These are phyloP conservation scores for Camellia sinensis DNA, from an alignment of 148 eudicot genomes.

Conservation along the genomic window DNA sequence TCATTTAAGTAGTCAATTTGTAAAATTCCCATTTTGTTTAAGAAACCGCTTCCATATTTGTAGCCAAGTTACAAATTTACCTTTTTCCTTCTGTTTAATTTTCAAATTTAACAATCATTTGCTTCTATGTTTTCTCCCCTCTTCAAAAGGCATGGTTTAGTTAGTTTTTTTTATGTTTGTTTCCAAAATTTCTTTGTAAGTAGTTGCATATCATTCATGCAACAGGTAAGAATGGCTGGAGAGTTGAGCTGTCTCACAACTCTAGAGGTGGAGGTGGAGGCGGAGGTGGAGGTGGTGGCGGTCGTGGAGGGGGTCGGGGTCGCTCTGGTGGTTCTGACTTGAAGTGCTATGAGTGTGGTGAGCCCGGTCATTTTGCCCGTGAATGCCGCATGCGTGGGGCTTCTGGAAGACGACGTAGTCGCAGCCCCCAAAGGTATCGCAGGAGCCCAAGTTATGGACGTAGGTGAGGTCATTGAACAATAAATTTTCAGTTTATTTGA, in stretches of 20 bases:
- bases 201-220: not conserved
- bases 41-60: too few relatives aligned
- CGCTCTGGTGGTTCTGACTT: slow-evolving; percentile 90
- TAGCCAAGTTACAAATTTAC: too few relatives aligned
- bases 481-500: slow-evolving; percentile 1
- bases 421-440: slow-evolving; percentile 79
- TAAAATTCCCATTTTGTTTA: too few relatives aligned
- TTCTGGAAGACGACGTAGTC: slow-evolving; percentile 76
- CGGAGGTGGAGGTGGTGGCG: slow-evolving; percentile 49
- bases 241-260: slow-evolving; percentile 96
- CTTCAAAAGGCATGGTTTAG: not conserved
- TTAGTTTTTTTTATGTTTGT: not conserved
- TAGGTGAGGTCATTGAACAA: slow-evolving; percentile 43
- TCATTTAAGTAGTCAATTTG: too few relatives aligned
- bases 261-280: slow-evolving; percentile 75
- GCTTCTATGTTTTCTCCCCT: too few relatives aligned
- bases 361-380: slow-evolving; percentile 96
- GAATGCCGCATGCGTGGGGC: slow-evolving; percentile 83
- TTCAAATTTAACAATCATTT: too few relatives aligned
- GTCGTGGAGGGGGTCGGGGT: slow-evolving; percentile 75
- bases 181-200: not conserved
- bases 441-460: slow-evolving; percentile 98
- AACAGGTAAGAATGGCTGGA: slow-evolving; percentile 95
- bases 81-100: too few relatives aligned
- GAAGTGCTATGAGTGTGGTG: slow-evolving; percentile 98